Base-by-base conservation (phyloP, 2,329 filamentous ascomycete species). In the Claviceps pazoutovae region DNA sequence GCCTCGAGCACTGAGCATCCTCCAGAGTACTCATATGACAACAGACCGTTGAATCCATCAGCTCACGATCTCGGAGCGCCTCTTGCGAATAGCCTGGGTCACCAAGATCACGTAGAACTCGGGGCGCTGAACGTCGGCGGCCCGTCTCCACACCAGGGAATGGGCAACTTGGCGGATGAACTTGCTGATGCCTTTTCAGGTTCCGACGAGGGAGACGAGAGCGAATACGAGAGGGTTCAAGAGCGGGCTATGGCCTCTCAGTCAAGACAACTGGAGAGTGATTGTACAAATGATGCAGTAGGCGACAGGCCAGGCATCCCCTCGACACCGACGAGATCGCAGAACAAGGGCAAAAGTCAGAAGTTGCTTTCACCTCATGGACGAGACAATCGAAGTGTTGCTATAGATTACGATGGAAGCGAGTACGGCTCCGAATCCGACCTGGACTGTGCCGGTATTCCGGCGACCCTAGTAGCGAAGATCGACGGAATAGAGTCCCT, bases 161-260 rank as follows among this genome's bases (percentile, higher is more conserved):
- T 88, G 56, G 87, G 86, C 36, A 90, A 88, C 59, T 67, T 93
- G 48, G 87, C 87, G 1, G 87, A 91, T 66, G 87, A 93, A 66
- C 71, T 93, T 47, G 87, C 84, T 1, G 85, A 86, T 61, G 82
- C 83, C 4, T 80, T 85, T 64, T 80, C 78, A 44, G 81, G 80
- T 37, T 83, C 80, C 8, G 79, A 78, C 52, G 81, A 79, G 42
- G 80, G 82, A 54, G 81, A 80, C 41, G 79, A 82, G 41, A 76
- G 74, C 19, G 74, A 75, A 44, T 71, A 74, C 19, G 65, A 60
- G 53, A 69, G 73, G 37, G 70, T 71, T 13, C 50, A 51, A 38
- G n/a, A 44, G 37, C 23, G 3, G 41, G 37, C 26, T 19, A n/a
- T 13, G 26, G 16, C 39, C 19, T 39, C 34, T 5, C 14, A 47